These are phyloP conservation scores for Metarhizium anisopliae DNA, from an alignment of 2,329 filamentous ascomycete genomes.

Conservation along the genomic window DNA sequence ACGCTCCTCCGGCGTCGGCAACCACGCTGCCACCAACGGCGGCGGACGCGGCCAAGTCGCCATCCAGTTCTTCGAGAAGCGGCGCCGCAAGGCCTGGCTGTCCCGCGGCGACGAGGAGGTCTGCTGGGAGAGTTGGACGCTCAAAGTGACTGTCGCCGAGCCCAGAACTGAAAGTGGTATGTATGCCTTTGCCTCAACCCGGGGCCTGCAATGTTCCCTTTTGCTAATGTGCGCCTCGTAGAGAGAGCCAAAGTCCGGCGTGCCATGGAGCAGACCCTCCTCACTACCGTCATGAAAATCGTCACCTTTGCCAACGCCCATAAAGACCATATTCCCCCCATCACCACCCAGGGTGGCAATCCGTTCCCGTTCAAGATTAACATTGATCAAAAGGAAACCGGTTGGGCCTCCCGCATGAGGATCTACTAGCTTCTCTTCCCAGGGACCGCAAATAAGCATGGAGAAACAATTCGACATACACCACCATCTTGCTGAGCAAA, in stretches of 20 bases:
- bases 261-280: slow-evolving; percentile 83
- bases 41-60: slow-evolving; percentile 55
- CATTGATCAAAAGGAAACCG: slow-evolving; percentile 69
- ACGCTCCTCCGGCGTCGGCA: slow-evolving; percentile 26
- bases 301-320: slow-evolving; percentile 78
- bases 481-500: not conserved
- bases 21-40: slow-evolving; percentile 11
- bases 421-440: slow-evolving; percentile 44
- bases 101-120: slow-evolving; percentile 82
- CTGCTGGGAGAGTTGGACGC: slow-evolving; percentile 93
- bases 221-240: slow-evolving; percentile 22
- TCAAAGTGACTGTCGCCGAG: slow-evolving; percentile 88
- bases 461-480: not conserved
- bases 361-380: slow-evolving; percentile 93
- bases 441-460: not conserved
- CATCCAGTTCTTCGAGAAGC: slow-evolving; percentile 93
- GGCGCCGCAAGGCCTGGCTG: slow-evolving; percentile 70
- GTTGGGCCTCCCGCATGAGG: slow-evolving; percentile 73
- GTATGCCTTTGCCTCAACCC: slow-evolving; percentile 17
- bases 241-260: slow-evolving; percentile 82
- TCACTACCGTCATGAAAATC: slow-evolving; percentile 83
- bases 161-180: slow-evolving; percentile 80
- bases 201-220: not conserved
- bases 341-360: slow-evolving; percentile 87
- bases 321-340: slow-evolving; percentile 94